phyloP scores from a whole-genome alignment of 352 stramenopile genomes.

The Vaucheria bursata region DNA sequence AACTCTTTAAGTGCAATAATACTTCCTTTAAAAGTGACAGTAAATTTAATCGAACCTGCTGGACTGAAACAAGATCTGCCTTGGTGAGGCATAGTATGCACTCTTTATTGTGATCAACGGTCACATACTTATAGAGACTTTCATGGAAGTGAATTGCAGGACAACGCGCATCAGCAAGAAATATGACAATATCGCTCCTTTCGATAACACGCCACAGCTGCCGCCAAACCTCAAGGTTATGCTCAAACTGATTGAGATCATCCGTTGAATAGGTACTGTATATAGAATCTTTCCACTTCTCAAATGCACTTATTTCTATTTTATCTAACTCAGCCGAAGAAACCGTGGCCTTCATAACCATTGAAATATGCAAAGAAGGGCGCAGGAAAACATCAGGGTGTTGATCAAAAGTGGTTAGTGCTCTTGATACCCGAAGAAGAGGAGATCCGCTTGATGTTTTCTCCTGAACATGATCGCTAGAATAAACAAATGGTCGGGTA shows the following conservation, averaged over 20 bases:
- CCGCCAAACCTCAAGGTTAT: background rate
- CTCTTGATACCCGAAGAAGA: too few relatives aligned
- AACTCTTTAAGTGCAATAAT: too few relatives aligned
- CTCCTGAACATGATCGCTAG: background rate
- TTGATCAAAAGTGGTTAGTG: too few relatives aligned
- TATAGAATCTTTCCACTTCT: background rate
- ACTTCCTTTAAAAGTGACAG: too few relatives aligned
- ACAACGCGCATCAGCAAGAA: background rate
- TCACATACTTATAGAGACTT: background rate
- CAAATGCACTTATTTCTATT: background rate
- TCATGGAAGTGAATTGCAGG: conserved; percentile 1
- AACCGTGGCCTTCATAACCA: too few relatives aligned
- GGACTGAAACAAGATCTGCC: background rate
- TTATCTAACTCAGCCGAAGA: background rate
- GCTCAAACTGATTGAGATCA: background rate
- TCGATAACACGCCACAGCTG: conserved; percentile 1
- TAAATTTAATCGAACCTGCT: too few relatives aligned
- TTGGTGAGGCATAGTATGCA: conserved; percentile 1
- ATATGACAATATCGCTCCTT: background rate
- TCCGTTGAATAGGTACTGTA: background rate
- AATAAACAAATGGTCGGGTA: background rate
- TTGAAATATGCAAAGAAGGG: too few relatives aligned
- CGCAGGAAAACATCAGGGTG: too few relatives aligned
- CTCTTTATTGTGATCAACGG: background rate
- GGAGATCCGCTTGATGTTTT: background rate